phyloP scores from a whole-genome alignment of 495 filamentous ascomycete genomes.

The Penicillium paxilli region DNA sequence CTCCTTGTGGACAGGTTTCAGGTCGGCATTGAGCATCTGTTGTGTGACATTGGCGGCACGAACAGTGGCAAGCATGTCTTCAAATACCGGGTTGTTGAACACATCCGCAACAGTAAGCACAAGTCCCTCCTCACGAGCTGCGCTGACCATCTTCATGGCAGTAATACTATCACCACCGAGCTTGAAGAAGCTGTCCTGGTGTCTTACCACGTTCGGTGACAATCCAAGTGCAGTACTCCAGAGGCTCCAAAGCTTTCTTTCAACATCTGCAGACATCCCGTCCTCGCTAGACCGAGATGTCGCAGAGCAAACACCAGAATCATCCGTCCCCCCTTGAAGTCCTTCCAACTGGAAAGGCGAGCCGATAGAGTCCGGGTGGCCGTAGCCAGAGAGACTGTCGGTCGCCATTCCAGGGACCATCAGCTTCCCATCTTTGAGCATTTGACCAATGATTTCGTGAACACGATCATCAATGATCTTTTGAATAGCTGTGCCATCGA shows the following conservation, averaged over 20 bases:
- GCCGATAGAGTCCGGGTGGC: conserved; percentile 12
- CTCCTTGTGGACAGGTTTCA: conserved; percentile 20
- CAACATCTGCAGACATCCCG: conserved; percentile 25
- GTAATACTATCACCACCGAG: conserved; percentile 58
- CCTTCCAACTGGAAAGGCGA: conserved; percentile 22
- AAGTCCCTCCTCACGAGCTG: conserved; percentile 52
- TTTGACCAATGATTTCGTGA: conserved; percentile 38
- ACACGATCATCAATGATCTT: conserved; percentile 43
- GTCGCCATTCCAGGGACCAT: conserved; percentile 21
- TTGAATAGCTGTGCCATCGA: conserved; percentile 32
- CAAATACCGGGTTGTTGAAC: conserved; percentile 46
- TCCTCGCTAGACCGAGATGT: conserved; percentile 27
- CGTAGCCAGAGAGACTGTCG: conserved; percentile 16
- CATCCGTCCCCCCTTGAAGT: conserved; percentile 18
- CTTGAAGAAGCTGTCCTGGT: conserved; percentile 49
- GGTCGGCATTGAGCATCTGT: conserved; percentile 24
- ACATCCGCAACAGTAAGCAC: conserved; percentile 56
- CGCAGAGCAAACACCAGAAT: conserved; percentile 26
- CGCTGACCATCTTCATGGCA: conserved; percentile 67
- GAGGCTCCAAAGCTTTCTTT: conserved; percentile 42
- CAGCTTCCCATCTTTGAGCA: conserved; percentile 38
- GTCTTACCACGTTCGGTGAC: conserved; percentile 35
- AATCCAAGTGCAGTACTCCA: conserved; percentile 47
- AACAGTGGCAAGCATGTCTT: conserved; percentile 43
- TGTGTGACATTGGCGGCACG: conserved; percentile 27